A percentile compares a stretch with the other conserved stretches of the same genome.
Conservation (phyloP, 2,329 filamentous ascomycete genomes). For the Neopestalotiopsis sp. region DNA sequence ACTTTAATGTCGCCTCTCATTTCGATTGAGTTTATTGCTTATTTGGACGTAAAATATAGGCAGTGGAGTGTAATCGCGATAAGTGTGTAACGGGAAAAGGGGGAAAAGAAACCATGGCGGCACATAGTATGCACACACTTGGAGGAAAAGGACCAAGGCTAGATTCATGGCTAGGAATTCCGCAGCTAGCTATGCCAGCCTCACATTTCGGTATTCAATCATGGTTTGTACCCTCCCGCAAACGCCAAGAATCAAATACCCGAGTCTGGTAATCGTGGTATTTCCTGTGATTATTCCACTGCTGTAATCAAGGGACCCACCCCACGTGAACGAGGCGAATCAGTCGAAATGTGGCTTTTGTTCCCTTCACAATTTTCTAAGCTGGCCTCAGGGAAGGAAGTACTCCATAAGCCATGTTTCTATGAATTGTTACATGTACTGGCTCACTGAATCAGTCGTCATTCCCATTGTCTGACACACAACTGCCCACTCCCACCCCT, state of each 20-base stretch:
- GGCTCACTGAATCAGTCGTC: not conserved
- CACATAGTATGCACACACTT: not conserved
- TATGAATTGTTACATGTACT: slow-evolving; percentile 1
- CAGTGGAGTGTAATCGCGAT: not conserved
- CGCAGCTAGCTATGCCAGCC: not conserved
- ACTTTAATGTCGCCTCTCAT: not conserved
- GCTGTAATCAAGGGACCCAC: not conserved
- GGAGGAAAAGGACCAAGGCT: not conserved
- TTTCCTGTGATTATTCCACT: not conserved
- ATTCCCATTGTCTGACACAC: not conserved
- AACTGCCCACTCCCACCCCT: not conserved
- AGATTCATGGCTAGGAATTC: not conserved
- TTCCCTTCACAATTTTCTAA: not conserved
- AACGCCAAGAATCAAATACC: not conserved
- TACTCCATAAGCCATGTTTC: not conserved
- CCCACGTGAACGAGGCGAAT: not conserved
- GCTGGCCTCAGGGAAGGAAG: not conserved
- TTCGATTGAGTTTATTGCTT: not conserved
- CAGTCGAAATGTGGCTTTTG: not conserved
- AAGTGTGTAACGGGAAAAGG: not conserved
- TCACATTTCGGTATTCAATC: not conserved
- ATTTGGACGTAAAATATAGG: not conserved
- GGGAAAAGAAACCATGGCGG: not conserved
- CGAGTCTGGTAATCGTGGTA: not conserved
- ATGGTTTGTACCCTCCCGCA: not conserved